phyloP scores from a whole-genome alignment of 2,329 filamentous ascomycete genomes.

The Calonectria multiphialidica region DNA sequence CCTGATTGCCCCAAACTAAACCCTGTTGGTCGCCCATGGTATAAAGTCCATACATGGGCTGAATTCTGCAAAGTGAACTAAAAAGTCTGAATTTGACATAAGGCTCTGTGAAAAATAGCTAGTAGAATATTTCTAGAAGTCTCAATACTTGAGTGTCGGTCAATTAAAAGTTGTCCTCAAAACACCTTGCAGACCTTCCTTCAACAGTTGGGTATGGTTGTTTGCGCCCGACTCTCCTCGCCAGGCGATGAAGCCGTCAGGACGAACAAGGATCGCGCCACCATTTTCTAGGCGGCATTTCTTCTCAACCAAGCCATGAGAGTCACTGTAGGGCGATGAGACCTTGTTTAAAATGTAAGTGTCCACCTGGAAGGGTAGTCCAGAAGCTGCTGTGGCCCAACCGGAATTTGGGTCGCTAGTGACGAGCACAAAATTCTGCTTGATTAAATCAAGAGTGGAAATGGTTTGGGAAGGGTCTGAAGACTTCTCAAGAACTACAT shows the following conservation, averaged over 20 bases:
- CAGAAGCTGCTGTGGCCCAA: not conserved
- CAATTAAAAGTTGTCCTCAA: not conserved
- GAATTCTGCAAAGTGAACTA: no score
- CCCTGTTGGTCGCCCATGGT: no score
- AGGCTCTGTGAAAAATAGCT: no score
- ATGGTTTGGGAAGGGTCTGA: not conserved
- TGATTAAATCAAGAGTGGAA: not conserved
- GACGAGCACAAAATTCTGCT: not conserved
- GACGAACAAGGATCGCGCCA: not conserved
- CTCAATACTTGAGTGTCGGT: not conserved
- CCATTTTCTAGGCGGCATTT: not conserved
- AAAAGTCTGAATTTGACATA: no score
- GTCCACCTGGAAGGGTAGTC: not conserved
- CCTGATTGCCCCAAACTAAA: no score
- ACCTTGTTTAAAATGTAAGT: not conserved
- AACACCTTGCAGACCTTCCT: not conserved
- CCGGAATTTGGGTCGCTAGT: not conserved
- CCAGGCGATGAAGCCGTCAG: constrained; percentile 10
- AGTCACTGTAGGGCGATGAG: not conserved
- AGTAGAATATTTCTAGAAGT: not conserved
- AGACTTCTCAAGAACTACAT: not conserved
- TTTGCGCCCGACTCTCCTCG: not conserved
- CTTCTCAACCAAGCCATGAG: not conserved
- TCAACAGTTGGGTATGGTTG: not conserved
- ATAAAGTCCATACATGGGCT: no score